Conservation (phyloP, 306 rosid genomes). For the Cicer chorassanicum region DNA sequence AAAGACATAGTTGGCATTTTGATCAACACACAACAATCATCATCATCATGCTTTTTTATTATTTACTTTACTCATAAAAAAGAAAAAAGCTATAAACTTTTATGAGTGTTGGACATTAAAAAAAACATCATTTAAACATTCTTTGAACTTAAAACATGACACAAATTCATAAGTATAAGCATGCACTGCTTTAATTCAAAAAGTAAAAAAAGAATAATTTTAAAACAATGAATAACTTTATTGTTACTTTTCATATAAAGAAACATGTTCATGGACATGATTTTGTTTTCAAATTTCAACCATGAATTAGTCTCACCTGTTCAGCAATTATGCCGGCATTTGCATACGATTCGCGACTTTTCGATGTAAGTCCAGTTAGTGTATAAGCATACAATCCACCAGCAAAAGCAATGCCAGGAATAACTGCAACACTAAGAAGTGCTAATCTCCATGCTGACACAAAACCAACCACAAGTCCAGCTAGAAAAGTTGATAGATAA, state of each 20-base stretch:
- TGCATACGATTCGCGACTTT: constrained; percentile 93
- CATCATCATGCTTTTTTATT: constrained; percentile 41
- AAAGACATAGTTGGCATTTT: constrained; percentile 35
- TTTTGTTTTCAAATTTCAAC: constrained; percentile 20
- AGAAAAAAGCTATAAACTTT: constrained; percentile 42
- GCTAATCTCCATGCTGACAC: constrained; percentile 98
- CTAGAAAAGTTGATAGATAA: constrained; percentile 94
- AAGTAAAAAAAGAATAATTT: background rate
- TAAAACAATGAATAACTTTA: background rate
- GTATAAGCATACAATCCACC: constrained; percentile 98
- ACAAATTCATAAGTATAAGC: constrained; percentile 45
- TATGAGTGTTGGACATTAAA: constrained; percentile 47
- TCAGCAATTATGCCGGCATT: constrained; percentile 96
- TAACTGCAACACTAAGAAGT: constrained; percentile 92
- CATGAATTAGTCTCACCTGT: constrained; percentile 63
- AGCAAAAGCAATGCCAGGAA: constrained; percentile 97
- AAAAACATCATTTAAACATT: constrained; percentile 49
- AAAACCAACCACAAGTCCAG: constrained; percentile 97
- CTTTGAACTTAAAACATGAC: constrained; percentile 34
- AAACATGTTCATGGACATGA: constrained; percentile 21
- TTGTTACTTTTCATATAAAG: constrained; percentile 16
- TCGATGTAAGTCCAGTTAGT: constrained; percentile 94
- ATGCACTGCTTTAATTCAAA: constrained; percentile 43
- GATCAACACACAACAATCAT: constrained; percentile 30
- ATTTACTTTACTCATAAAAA: constrained; percentile 40